Evolutionary conservation across 805 yeast genomes (phyloP).

Genomic region (Jamesozyma piceae): DNA sequence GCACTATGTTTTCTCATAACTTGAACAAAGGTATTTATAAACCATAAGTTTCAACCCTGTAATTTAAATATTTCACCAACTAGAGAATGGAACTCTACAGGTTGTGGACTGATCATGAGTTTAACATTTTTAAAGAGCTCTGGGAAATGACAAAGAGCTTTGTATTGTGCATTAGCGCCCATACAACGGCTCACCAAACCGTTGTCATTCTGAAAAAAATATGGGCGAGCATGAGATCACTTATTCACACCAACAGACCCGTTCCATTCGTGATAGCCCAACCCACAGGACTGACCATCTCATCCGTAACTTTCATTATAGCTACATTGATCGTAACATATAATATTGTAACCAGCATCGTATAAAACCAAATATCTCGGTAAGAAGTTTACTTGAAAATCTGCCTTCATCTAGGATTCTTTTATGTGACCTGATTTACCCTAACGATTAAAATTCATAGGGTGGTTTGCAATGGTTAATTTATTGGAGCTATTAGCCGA

Average conservation of each 20-base stretch:
- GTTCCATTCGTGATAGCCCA: conserved; percentile 1
- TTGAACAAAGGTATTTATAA: neutral
- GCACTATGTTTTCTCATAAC: neutral
- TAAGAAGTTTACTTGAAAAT: neutral
- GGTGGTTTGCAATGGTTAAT: neutral
- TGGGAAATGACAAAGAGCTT: neutral
- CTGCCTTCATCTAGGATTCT: too few relatives aligned
- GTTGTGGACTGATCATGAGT: neutral
- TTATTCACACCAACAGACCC: conserved; percentile 1
- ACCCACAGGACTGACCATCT: neutral
- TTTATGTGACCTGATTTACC: neutral
- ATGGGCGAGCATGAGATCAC: too few relatives aligned
- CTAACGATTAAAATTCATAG: conserved; percentile 1
- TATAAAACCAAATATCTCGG: neutral
- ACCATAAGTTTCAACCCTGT: neutral
- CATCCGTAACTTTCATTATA: neutral
- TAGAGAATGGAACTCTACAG: neutral
- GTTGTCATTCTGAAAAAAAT: neutral
- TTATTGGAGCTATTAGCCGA: neutral
- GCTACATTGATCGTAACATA: neutral
- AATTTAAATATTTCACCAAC: neutral
- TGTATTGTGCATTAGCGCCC: conserved; percentile 1
- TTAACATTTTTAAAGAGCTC: neutral
- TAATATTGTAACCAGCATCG: neutral
- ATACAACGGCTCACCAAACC: conserved; percentile 1